Evolutionary conservation across 441 rosid genomes (phyloP), one percentile per base, ranked within the genome.

Genomic region (Brassica balearica): DNA sequence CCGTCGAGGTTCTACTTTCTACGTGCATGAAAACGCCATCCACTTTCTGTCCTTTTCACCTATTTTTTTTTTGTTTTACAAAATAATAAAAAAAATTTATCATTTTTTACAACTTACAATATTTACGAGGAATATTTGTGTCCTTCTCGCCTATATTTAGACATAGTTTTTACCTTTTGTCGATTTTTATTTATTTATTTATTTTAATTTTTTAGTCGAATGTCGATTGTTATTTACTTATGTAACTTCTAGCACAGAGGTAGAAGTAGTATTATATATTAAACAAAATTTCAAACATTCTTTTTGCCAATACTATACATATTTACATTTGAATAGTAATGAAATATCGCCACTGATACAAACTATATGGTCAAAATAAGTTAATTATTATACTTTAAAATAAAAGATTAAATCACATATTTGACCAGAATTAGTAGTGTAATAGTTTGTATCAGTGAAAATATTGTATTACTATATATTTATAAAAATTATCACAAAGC

Each of bases 21-120:
- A 79, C 78, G 67, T 79, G 82, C 78, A 79, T 74, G 78, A 79
- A 69, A 56, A 48, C 65, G 71, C 70, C 78, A 38, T 53, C 82
- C 74, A 79, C 71, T 79, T 69, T 68, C 60, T 15, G 23, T 55
- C 60, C 19, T 19, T 19, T 1, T 19, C 19, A 19, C 19, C 27
- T 25, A 25, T 25, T 29, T 29, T 29, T 29, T 29, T 29, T 29
- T 29, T 29, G 34, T 29, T 29, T 4, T 3, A 29, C 34, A 29
- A 25, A 25, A 25, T 25, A 25, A 0, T 25, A 25, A 25, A 25
- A 25, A 25, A 25, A 25, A 25, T 25, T 25, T 25, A 25, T 25
- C 27, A 25, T 25, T 25, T 25, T 25, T 25, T 25, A 25, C 27
- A 25, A 25, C 27, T 25, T 25, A 25, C 27, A 25, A 25, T 25